Conservation (phyloP, 768 basidiomycete genomes). For the Clavaria fumosa region DNA sequence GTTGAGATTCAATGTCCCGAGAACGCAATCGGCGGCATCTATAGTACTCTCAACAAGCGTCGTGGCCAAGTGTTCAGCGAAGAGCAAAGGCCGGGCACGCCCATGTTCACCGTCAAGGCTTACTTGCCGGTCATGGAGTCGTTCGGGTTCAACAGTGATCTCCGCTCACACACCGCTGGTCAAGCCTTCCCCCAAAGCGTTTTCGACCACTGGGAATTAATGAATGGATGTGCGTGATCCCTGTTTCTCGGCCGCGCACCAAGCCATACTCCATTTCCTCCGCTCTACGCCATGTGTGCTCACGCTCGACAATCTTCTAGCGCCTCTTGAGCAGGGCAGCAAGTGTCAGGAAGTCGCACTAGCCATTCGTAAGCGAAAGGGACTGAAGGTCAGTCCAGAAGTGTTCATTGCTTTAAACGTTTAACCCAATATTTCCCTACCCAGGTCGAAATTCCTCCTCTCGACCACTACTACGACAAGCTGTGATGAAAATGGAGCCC, state of each 20-base stretch:
- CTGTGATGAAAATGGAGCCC: constrained; percentile 41
- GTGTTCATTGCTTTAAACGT: neutral
- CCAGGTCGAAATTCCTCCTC: constrained; percentile 74
- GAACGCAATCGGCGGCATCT: constrained; percentile 94
- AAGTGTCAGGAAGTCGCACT: constrained; percentile 79
- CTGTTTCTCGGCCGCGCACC: neutral
- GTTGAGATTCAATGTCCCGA: constrained; percentile 99
- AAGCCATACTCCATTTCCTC: no score
- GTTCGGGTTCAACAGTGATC: constrained; percentile 95
- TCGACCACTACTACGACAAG: constrained; percentile 93
- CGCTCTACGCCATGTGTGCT: no score
- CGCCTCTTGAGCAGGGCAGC: constrained; percentile 78
- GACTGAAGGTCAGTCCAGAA: constrained; percentile 55
- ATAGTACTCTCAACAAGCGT: constrained; percentile 85
- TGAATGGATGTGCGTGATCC: constrained; percentile 56
- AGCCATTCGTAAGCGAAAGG: constrained; percentile 80
- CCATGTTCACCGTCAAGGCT: constrained; percentile 99
- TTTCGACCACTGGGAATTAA: constrained; percentile 85
- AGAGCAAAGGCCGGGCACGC: constrained; percentile 93
- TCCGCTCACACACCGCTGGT: constrained; percentile 82
- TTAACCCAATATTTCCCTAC: constrained; percentile 6
- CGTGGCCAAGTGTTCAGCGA: constrained; percentile 98
- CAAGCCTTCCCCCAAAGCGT: constrained; percentile 98
- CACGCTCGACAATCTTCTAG: constrained; percentile 18
- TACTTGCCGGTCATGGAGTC: constrained; percentile 86